phyloP scores from a whole-genome alignment of 2,329 filamentous ascomycete species.

The Alternaria sp. region DNA sequence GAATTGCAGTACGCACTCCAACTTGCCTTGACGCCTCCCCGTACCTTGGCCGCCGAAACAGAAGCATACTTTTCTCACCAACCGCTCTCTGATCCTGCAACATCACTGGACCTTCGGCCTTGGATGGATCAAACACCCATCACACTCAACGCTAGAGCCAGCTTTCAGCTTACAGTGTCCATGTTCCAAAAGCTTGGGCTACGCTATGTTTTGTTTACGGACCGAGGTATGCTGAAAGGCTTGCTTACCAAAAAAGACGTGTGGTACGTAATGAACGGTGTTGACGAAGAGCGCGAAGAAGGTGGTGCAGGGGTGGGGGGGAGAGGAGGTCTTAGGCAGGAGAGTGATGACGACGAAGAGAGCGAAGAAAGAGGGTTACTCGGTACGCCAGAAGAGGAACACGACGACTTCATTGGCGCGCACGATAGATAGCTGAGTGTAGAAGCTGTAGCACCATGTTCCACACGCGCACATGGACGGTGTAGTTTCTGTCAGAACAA shows the following conservation, averaged over 20 bases:
- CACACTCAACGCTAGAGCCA: slow-evolving; percentile 78
- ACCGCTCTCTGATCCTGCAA: slow-evolving; percentile 73
- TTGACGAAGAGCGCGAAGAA: slow-evolving; percentile 42
- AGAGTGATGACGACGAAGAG: slow-evolving; percentile 30
- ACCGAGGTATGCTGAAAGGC: slow-evolving; percentile 81
- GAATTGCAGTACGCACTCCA: slow-evolving; percentile 85
- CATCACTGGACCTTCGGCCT: slow-evolving; percentile 84
- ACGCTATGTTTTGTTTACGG: slow-evolving; percentile 85
- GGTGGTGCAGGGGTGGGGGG: slow-evolving; percentile 46
- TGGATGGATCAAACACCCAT: slow-evolving; percentile 99
- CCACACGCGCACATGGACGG: neutral
- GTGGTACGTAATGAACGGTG: slow-evolving; percentile 84
- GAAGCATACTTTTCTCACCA: slow-evolving; percentile 87
- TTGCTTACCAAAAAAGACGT: slow-evolving; percentile 97
- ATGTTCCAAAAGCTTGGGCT: slow-evolving; percentile 96
- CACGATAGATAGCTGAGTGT: slow-evolving; percentile 10
- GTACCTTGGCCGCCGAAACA: slow-evolving; percentile 70
- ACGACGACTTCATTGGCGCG: slow-evolving; percentile 25
- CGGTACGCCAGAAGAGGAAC: slow-evolving; percentile 30
- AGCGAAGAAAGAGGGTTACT: slow-evolving; percentile 52
- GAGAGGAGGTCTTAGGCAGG: slow-evolving; percentile 45
- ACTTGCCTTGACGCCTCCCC: slow-evolving; percentile 62
- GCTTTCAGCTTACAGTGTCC: slow-evolving; percentile 81
- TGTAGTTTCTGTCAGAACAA: neutral
- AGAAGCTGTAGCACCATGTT: slow-evolving; percentile 5